Evolutionary conservation across 208 protist species (phyloP).

Genomic region (Phytomonas serpens): DNA sequence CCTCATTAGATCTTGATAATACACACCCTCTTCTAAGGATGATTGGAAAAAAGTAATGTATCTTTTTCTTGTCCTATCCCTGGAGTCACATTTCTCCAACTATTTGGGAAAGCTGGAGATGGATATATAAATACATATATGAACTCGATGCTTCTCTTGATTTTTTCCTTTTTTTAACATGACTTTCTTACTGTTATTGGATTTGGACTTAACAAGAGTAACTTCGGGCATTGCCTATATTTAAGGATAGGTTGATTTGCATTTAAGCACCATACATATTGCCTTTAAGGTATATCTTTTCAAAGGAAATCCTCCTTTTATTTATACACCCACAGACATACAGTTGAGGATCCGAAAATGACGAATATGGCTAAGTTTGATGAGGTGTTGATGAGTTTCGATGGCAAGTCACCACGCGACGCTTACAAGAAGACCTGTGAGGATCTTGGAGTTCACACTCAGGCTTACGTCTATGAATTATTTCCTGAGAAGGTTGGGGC

Average conservation of each 20-base stretch:
- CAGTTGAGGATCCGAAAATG: constrained; percentile 21
- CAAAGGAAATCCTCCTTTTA: neutral
- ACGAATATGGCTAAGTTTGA: constrained; percentile 69
- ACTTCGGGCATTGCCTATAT: neutral
- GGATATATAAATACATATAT: too few species aligned
- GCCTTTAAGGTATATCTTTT: neutral
- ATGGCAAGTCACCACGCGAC: constrained; percentile 66
- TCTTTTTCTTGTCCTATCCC: neutral
- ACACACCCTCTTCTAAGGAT: neutral
- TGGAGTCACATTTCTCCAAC: neutral
- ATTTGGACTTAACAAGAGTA: neutral
- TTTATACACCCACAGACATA: constrained; percentile 9
- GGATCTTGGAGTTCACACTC: constrained; percentile 53
- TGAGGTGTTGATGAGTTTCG: constrained; percentile 56
- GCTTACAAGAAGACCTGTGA: constrained; percentile 72
- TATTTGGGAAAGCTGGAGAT: neutral
- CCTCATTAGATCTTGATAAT: neutral
- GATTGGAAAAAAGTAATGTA: neutral
- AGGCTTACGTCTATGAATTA: constrained; percentile 36
- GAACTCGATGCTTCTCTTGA: neutral
- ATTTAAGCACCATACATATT: constrained; percentile 1
- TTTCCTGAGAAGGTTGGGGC: constrained; percentile 53
- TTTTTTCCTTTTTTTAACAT: neutral
- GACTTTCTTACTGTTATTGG: neutral
- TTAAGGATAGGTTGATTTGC: constrained; percentile 1